Base-by-base conservation (phyloP, 176 grass and related monocot genomes). In the Dactylis glomerata region DNA sequence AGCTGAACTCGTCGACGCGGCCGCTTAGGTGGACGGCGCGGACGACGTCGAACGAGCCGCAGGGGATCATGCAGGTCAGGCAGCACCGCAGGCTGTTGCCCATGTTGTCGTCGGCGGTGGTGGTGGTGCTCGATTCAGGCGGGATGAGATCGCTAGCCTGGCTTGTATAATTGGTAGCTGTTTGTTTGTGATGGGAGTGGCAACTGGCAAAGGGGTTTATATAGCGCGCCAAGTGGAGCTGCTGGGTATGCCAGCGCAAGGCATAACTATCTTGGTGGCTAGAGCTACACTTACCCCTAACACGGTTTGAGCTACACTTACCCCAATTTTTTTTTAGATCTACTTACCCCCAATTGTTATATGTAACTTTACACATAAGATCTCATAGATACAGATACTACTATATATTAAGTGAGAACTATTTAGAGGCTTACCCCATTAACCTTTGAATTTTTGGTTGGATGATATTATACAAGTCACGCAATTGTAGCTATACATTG, bases 1-100 rank as follows among this genome's bases (percentile, higher is more conserved):
- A 81, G 86, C 95, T 87, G 85, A 91, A 98, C 87, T 98, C 95
- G 75, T 95, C 91, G 52, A 95, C 89, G 47, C 65, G 95, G 16
- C 95, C 92, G 87, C 89, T 92, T 52, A 98, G 88, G 78, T 95
- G 95, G 41, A 98, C 95, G 83, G 95, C 74, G 78, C 95, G 91
- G 80, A 95, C 78, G 20, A 95, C 92, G 84, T 95, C 95, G 42
- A 98, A 83, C 14, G 95, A 89, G 46, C 95, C 95, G 86, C 95
- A 98, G 54, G 95, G 95, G 64, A 97, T 62, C 68, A 97, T 79
- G 79, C 95, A 98, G 41, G 92, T 91, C 72, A 98, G 80, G 88
- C 91, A 95, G 77, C 95, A 95, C 88, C 95, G 80, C 19, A 95
- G 78, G 91, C 92, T 98, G 76, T 98, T 98, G 44, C 95, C 95